phyloP scores from a whole-genome alignment of 192 early-diverging fungal species.

The Thoreauomyces humboldtii region DNA sequence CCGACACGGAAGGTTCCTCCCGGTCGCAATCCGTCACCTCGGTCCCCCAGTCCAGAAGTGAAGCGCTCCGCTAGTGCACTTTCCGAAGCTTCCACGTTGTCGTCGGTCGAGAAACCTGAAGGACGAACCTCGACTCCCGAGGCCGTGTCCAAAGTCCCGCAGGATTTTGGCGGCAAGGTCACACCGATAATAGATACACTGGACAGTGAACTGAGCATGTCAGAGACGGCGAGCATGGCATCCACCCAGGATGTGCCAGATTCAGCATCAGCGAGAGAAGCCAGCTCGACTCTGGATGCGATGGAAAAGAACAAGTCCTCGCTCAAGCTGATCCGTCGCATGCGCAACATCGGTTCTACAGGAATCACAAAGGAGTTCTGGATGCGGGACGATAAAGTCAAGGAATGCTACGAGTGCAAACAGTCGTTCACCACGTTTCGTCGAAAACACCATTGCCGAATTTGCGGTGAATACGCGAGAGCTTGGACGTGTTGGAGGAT shows the following conservation, averaged over 20 bases:
- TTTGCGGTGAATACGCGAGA: constrained; percentile 67
- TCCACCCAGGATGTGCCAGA: background rate
- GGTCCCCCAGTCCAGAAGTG: no score
- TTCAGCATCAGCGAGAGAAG: no score
- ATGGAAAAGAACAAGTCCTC: constrained; percentile 29
- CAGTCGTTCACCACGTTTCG: constrained; percentile 66
- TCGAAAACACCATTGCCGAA: constrained; percentile 77
- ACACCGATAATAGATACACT: background rate
- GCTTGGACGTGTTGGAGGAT: no score
- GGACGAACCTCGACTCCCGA: background rate
- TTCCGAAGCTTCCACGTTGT: background rate
- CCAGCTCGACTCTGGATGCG: constrained; percentile 4
- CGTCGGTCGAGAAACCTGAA: background rate
- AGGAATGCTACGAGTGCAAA: constrained; percentile 82
- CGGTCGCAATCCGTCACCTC: no score
- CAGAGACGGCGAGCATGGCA: constrained; percentile 3
- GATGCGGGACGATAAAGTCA: constrained; percentile 81
- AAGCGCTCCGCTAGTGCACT: background rate
- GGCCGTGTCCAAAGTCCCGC: background rate
- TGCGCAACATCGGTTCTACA: constrained; percentile 25
- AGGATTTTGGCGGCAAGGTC: background rate
- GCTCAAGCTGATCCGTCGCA: constrained; percentile 26
- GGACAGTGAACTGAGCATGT: constrained; percentile 14
- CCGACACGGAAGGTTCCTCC: no score
- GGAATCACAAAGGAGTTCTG: constrained; percentile 61